Evolutionary conservation across 73 alveolate species (phyloP), one percentile per base, ranked within the genome.

Genomic region (Paramecium pentaurelia): DNA sequence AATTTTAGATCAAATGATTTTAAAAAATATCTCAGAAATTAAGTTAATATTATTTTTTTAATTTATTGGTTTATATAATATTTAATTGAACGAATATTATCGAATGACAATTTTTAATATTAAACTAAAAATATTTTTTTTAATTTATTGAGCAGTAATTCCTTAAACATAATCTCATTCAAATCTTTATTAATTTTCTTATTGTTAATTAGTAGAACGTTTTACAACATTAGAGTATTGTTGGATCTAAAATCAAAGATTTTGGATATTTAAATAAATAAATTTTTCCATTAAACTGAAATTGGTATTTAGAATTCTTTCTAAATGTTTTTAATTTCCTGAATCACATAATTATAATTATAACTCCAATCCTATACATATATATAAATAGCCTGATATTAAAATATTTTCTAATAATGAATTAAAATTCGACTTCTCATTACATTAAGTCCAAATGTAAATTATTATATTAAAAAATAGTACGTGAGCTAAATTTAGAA

Each of bases 81-180:
- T 34, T 22, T 22, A 22, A 22, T 22, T 22, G 38, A 3, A 34
- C 38, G 38, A 34, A 34, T 34, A 34, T 34, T 34, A 2, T 3
- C 2, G 6, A 93, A 93, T 12, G 96, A 93, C 49, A 91, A 93
- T 88, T 93, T 93, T 83, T 95, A 93, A 8, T 93, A 93, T 45
- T 93, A 34, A 34, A 34, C 38, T 34, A 34, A 4, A 34, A 34
- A 3, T 34, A 34, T 34, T 34, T 0, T 34, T 34, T 34, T 34
- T 34, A 3, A 34, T 3, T 34, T 34, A 34, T 34, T 34, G 38
- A 34, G 5, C 38, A 34, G 5, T 34, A 34, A 40, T 1, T 6
- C 49, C 10, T 40, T 40, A 40, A 7, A 0, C 49, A 40, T 40
- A 40, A 38, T 38, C 11, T 38, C 9, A 38, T 38, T 4, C 1